Evolutionary conservation across 2,329 filamentous ascomycete species (phyloP).

Genomic region (Monosporascus sp.): DNA sequence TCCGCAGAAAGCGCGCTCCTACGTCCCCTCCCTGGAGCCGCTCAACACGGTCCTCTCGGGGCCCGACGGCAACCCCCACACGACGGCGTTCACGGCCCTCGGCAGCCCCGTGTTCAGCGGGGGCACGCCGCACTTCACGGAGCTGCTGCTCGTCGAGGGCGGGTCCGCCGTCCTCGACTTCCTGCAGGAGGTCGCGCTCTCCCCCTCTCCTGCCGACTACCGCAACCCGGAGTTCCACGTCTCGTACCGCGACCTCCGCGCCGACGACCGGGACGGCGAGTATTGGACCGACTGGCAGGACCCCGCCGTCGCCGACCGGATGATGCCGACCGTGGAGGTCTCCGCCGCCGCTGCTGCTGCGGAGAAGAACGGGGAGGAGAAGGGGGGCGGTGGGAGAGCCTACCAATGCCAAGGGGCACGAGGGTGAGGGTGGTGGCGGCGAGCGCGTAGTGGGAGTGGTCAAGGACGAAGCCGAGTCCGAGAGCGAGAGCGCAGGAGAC

Average conservation of each 20-base stretch:
- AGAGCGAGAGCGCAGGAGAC: too few species aligned
- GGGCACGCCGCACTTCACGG: slow-evolving; percentile 53
- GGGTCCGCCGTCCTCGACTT: slow-evolving; percentile 54
- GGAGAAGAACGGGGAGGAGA: neutral
- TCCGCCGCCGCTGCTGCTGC: neutral
- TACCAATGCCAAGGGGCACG: neutral
- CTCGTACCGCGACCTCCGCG: slow-evolving; percentile 12
- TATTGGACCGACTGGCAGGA: slow-evolving; percentile 21
- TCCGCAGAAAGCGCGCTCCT: slow-evolving; percentile 56
- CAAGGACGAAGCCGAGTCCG: neutral
- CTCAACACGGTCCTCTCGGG: slow-evolving; percentile 50
- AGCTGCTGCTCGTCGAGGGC: slow-evolving; percentile 57
- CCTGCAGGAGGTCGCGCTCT: slow-evolving; percentile 51
- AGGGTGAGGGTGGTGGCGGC: neutral
- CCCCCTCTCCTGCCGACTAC: slow-evolving; percentile 22
- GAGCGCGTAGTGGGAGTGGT: slow-evolving; percentile 3
- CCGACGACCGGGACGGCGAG: slow-evolving; percentile 15
- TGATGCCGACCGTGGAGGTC: neutral
- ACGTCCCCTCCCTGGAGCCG: slow-evolving; percentile 48
- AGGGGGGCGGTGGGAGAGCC: too few species aligned
- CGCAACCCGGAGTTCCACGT: slow-evolving; percentile 35
- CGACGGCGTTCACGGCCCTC: slow-evolving; percentile 35
- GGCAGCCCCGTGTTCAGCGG: slow-evolving; percentile 69
- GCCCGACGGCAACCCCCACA: slow-evolving; percentile 41
- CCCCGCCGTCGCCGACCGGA: neutral